Evolutionary conservation across 768 basidiomycete genomes (phyloP), one percentile per base, ranked within the genome.

Genomic region (Flagelloscypha sp.): DNA sequence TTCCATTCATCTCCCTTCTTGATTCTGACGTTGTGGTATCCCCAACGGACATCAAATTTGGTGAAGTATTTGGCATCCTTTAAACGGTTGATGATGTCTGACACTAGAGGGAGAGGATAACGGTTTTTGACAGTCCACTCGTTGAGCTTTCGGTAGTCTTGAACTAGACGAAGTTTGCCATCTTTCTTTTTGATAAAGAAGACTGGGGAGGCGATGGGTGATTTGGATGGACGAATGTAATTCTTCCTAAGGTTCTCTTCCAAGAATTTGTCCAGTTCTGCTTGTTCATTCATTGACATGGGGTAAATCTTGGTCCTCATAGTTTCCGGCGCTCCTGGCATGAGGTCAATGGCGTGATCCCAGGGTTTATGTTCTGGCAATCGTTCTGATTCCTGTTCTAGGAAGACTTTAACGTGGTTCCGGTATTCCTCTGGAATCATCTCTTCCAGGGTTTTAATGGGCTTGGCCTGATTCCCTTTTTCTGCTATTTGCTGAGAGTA

Each of bases 281-380:
- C 23, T 2, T 40, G 55, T 35, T 64, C 57, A 0, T 30, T 27
- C 7, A 35, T 47, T 0, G 57, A 55, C 3, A 63, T 42, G 3
- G 42, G 39, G 30, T 63, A 63, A 3, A 63, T 40, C 0, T 41
- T 45, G 0, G 37, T 25, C n/a, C 34, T 47, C 20, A 44, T 52
- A 2, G 50, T 46, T 16, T 55, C 48, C n/a, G n/a, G n/a, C 3
- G 27, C 33, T 5, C 29, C 40, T 2, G 30, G 39, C 23, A 39
- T 38, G 5, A 57, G 34, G 10, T 58, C 36, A 34, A 60, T 61
- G 18, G 36, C 35, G 5, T 44, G 36, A 25, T 62, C 56, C 35
- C 52, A 59, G 0, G 48, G 44, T 1, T 47, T 47, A 22, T 43
- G 40, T 4, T 44, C 47, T 1, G 57, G 52, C 0, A 61, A 48